Conservation (phyloP, 768 basidiomycete species). For the Multifurca ochricompacta region DNA sequence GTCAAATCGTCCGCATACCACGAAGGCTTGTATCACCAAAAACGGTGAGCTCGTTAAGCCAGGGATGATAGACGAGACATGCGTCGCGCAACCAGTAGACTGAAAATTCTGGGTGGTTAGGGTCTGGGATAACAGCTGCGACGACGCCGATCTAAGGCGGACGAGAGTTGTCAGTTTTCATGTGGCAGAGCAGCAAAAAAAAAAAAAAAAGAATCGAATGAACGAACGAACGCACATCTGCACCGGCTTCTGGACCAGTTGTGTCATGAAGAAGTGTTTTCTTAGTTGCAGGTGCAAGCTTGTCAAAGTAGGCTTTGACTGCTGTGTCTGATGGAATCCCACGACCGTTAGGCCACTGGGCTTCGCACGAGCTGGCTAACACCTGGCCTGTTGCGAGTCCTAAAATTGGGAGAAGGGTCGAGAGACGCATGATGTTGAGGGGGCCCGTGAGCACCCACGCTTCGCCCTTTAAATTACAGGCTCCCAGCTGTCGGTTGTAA, state of each 20-base stretch:
- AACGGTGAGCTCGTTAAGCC: slow-evolving; percentile 12
- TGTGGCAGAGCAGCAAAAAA: not conserved
- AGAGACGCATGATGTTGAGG: not conserved
- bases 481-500: too few species aligned
- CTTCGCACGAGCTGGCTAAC: not conserved
- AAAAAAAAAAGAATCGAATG: not conserved
- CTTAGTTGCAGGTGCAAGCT: slow-evolving; percentile 1
- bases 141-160: not conserved
- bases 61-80: slow-evolving; percentile 6
- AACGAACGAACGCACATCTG: slow-evolving; percentile 1
- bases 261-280: slow-evolving; percentile 9
- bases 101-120: slow-evolving; percentile 6
- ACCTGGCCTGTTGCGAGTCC: slow-evolving; percentile 8
- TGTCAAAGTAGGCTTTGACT: slow-evolving; percentile 8
- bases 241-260: slow-evolving; percentile 12
- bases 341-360: not conserved
- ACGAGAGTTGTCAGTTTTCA: not conserved
- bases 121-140: slow-evolving; percentile 6
- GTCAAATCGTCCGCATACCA: slow-evolving; percentile 4
- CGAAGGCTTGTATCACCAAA: slow-evolving; percentile 11
- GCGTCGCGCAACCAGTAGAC: slow-evolving; percentile 15
- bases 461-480: not conserved
- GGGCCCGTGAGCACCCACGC: not conserved
- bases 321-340: not conserved
- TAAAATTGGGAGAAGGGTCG: not conserved